phyloP scores from a whole-genome alignment of 352 stramenopile genomes.

The Phytophthora crassamura region DNA sequence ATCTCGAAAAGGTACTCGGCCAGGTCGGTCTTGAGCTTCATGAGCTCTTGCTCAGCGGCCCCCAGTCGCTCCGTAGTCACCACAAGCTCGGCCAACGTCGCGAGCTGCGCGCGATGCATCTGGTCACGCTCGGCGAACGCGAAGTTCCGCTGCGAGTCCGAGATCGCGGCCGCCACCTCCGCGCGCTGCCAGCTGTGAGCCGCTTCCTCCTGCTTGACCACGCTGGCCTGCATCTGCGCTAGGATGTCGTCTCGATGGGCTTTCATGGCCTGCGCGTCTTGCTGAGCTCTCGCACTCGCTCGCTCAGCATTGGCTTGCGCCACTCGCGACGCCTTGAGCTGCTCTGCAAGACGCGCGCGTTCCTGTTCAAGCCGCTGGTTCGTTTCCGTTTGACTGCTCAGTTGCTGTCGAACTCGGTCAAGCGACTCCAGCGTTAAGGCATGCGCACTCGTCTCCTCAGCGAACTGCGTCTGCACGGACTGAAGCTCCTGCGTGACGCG shows the following conservation, averaged over 20 bases:
- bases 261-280: conserved; percentile 43
- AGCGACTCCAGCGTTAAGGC: conserved; percentile 9
- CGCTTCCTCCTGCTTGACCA: conserved; percentile 50
- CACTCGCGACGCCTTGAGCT: conserved; percentile 35
- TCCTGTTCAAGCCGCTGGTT: conserved; percentile 27
- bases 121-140: conserved; percentile 64
- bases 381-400: conserved; percentile 1
- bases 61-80: conserved; percentile 54
- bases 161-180: conserved; percentile 60
- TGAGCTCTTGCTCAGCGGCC: conserved; percentile 57
- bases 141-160: conserved; percentile 76
- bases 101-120: conserved; percentile 50
- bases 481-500: conserved; percentile 39
- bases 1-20: conserved; percentile 76
- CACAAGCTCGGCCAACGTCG: conserved; percentile 53
- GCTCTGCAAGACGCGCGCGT: conserved; percentile 12
- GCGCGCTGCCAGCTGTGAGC: conserved; percentile 63
- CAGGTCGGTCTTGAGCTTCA: conserved; percentile 62
- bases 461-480: conserved; percentile 40
- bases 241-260: conserved; percentile 61
- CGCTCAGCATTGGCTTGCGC: conserved; percentile 43
- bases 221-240: conserved; percentile 48
- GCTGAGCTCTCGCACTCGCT: conserved; percentile 29
- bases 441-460: conserved; percentile 57
- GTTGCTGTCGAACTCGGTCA: conserved; percentile 19